Percentiles rank a stretch among this genome's conserved stretches.
Conservation (phyloP, 75 land plant species). For the Sequoia sempervirens region DNA sequence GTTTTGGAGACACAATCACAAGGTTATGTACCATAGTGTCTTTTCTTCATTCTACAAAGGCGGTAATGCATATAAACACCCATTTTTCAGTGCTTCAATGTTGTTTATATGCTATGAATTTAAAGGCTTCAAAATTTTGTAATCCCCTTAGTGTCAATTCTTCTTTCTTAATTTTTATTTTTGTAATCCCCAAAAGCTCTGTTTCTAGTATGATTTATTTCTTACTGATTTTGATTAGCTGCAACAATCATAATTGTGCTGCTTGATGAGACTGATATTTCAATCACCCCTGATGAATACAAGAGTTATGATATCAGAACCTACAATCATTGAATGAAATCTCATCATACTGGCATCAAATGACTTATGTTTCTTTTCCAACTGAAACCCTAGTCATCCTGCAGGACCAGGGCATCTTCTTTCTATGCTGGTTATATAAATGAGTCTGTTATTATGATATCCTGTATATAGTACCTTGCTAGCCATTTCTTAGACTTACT, state of each 20-base stretch:
- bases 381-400: neutral
- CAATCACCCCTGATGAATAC: neutral
- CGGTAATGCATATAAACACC: neutral
- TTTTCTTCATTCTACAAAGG: neutral
- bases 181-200: neutral
- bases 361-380: neutral
- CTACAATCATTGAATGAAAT: neutral
- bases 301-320: neutral
- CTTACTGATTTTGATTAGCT: too few species aligned
- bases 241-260: neutral
- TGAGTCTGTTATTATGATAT: neutral
- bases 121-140: neutral
- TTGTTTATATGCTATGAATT: neutral
- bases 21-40: neutral
- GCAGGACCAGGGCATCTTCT: neutral
- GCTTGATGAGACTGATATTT: neutral
- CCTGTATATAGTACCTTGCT: neutral
- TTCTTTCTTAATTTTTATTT: neutral
- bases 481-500: neutral
- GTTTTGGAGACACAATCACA: constrained; percentile 45
- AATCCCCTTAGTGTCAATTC: neutral
- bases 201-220: neutral
- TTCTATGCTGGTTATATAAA: neutral
- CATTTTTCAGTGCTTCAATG: neutral
- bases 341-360: neutral